Conservation (phyloP, 768 basidiomycete genomes). For the Amanita thiersii region DNA sequence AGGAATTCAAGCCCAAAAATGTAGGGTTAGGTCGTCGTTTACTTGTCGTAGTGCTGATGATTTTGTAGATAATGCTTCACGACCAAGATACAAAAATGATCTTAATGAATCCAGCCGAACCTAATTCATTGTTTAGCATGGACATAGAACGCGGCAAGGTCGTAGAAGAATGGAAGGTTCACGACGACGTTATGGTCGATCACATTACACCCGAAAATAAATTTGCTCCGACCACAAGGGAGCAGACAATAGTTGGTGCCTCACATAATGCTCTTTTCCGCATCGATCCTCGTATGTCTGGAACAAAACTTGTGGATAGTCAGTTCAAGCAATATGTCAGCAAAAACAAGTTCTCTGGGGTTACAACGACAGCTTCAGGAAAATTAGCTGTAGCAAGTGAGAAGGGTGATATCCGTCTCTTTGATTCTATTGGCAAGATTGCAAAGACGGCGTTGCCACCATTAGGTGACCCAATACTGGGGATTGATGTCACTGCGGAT, state of each 20-base stretch:
- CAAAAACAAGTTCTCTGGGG: constrained; percentile 93
- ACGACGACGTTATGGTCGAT: constrained; percentile 78
- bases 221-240: constrained; percentile 86
- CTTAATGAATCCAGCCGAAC: constrained; percentile 74
- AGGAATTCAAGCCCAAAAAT: constrained; percentile 79
- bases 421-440: constrained; percentile 95
- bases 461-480: constrained; percentile 90
- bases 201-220: constrained; percentile 92
- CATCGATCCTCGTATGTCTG: constrained; percentile 91
- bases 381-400: constrained; percentile 90
- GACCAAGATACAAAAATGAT: constrained; percentile 96
- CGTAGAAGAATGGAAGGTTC: constrained; percentile 98
- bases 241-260: constrained; percentile 89
- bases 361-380: constrained; percentile 80
- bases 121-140: constrained; percentile 79
- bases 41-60: constrained; percentile 8
- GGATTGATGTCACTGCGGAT: constrained; percentile 89
- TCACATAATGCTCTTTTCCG: constrained; percentile 97
- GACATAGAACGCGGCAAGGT: constrained; percentile 94
- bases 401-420: constrained; percentile 94
- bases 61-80: constrained; percentile 82
- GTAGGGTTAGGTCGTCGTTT: constrained; percentile 30
- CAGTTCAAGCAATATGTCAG: constrained; percentile 94
- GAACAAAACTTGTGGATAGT: constrained; percentile 87
- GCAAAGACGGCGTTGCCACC: constrained; percentile 97